Evolutionary conservation across 441 rosid genomes (phyloP).

Genomic region (Adansonia rubrostipa): DNA sequence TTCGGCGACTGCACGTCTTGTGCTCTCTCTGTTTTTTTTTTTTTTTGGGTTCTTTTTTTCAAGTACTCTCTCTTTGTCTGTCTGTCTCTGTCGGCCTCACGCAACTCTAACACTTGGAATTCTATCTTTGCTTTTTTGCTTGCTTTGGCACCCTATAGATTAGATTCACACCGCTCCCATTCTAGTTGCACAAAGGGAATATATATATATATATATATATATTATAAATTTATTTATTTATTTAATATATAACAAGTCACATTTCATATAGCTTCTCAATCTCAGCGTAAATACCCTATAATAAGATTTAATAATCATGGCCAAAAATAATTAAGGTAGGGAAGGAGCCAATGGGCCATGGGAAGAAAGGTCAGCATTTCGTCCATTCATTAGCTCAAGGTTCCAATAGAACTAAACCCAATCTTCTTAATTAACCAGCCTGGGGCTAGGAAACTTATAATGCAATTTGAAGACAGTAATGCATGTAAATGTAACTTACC

Average conservation of each 20-base stretch:
- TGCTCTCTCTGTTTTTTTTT: neutral
- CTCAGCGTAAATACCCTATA: neutral
- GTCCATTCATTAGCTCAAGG: neutral
- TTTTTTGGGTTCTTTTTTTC: neutral
- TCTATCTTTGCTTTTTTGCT: neutral
- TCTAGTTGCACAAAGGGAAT: no score
- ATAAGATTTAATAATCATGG: neutral
- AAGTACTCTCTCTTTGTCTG: neutral
- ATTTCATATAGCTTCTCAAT: neutral
- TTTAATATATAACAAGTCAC: no score
- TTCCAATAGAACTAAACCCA: neutral
- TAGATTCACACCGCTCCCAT: no score
- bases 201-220: no score
- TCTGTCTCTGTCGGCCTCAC: neutral
- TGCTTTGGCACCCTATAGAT: no score
- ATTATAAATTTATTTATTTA: no score
- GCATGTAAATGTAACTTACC: neutral
- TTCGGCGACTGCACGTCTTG: slow-evolving; percentile 26
- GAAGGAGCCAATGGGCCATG: neutral
- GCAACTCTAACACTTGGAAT: neutral
- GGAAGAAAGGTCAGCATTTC: neutral
- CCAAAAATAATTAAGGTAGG: neutral
- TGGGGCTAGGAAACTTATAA: neutral
- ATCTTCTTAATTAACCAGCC: neutral
- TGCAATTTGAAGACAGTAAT: neutral